phyloP scores from a whole-genome alignment of 345 rosid genomes.

The Psidium guajava region DNA sequence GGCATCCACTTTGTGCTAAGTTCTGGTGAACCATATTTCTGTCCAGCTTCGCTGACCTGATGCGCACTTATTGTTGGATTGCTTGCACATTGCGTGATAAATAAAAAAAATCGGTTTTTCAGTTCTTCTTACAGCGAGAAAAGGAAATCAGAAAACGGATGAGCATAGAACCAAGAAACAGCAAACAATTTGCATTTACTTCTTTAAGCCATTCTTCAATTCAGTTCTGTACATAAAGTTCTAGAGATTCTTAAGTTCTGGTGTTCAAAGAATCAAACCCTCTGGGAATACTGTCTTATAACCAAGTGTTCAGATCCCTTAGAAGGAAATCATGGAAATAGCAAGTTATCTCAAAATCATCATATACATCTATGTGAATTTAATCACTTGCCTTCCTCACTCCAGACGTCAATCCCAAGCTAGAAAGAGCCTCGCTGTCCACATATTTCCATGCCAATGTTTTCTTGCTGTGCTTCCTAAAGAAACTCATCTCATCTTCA shows the following conservation, averaged over 20 bases:
- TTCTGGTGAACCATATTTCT: neutral
- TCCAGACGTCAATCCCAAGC: slow-evolving; percentile 57
- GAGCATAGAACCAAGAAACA: neutral
- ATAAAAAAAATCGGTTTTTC: neutral
- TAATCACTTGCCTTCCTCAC: slow-evolving; percentile 46
- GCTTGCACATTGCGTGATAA: neutral
- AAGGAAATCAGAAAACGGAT: neutral
- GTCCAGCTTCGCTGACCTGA: neutral
- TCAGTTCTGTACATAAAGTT: neutral
- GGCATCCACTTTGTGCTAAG: neutral
- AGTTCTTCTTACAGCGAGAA: neutral
- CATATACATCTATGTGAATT: neutral
- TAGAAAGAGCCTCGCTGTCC: slow-evolving; percentile 30
- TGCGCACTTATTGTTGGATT: neutral
- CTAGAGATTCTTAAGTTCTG: neutral
- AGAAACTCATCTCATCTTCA: slow-evolving; percentile 25
- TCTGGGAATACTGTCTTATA: neutral
- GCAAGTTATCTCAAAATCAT: neutral
- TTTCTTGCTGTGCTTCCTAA: slow-evolving; percentile 16
- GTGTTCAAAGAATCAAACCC: neutral
- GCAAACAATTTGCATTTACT: neutral
- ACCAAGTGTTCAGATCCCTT: neutral
- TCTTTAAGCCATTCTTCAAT: neutral
- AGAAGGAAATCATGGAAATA: neutral
- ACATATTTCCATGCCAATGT: slow-evolving; percentile 30